Conservation (phyloP, 768 basidiomycete genomes). For the Amyloporia xantha region DNA sequence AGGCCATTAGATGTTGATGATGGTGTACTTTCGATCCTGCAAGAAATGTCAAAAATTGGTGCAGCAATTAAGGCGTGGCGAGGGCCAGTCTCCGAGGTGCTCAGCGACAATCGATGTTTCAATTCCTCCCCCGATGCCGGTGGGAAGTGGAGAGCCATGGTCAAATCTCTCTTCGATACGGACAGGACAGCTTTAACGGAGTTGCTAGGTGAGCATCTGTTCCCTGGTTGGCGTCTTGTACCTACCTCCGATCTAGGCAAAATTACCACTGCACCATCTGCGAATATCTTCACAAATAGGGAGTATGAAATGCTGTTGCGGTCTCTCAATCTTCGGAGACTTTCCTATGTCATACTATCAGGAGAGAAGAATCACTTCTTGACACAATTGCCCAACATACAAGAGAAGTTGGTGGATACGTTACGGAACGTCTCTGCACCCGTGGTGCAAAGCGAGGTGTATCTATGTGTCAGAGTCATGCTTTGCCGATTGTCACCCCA, state of each 20-base stretch:
- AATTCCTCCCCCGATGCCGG: conserved; percentile 55
- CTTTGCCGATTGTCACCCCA: conserved; percentile 87
- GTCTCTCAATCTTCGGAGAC: conserved; percentile 78
- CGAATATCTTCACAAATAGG: conserved; percentile 93
- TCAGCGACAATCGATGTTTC: conserved; percentile 87
- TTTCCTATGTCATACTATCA: conserved; percentile 81
- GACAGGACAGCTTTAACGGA: conserved; percentile 87
- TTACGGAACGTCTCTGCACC: conserved; percentile 74
- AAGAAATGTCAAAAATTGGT: conserved; percentile 75
- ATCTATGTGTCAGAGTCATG: conserved; percentile 85
- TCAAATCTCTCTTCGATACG: conserved; percentile 74
- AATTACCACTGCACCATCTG: conserved; percentile 79
- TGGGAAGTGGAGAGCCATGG: conserved; percentile 65
- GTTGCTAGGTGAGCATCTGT: conserved; percentile 53
- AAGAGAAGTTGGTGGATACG: conserved; percentile 94
- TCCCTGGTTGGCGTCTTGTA: too few relatives aligned
- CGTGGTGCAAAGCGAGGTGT: conserved; percentile 89
- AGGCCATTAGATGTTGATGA: conserved; percentile 78
- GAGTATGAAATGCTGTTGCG: conserved; percentile 90
- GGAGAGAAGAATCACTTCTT: conserved; percentile 91
- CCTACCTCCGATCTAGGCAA: conserved; percentile 40
- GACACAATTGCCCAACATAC: conserved; percentile 85
- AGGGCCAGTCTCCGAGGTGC: conserved; percentile 66
- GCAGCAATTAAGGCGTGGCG: conserved; percentile 82
- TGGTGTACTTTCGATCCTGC: conserved; percentile 57